Conservation (phyloP, 352 stramenopile genomes). For the Phytophthora sojae region DNA sequence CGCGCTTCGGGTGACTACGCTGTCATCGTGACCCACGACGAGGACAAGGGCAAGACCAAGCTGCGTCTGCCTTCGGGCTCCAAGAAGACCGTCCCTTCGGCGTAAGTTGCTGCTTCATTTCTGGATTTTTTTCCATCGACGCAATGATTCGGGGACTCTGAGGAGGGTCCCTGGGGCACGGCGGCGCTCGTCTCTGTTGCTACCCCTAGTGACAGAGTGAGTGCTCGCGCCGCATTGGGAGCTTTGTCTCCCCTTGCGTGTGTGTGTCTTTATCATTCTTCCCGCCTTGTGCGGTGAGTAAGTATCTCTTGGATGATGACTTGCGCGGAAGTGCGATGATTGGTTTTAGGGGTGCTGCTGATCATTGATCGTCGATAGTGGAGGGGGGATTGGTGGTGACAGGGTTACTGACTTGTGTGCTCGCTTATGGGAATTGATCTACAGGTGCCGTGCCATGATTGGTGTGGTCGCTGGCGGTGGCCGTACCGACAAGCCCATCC, state of each 20-base stretch:
- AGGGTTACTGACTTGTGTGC: slow-evolving; percentile 39
- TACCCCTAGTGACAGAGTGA: slow-evolving; percentile 16
- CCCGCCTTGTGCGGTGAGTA: slow-evolving; percentile 85
- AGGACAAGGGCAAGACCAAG: slow-evolving; percentile 98
- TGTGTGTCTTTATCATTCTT: slow-evolving; percentile 56
- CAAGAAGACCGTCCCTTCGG: slow-evolving; percentile 96
- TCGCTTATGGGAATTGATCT: slow-evolving; percentile 41
- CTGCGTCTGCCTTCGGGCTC: slow-evolving; percentile 96
- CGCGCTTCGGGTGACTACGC: slow-evolving; percentile 98
- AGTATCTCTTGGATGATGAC: slow-evolving; percentile 60
- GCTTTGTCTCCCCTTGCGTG: slow-evolving; percentile 24
- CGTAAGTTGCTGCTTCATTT: slow-evolving; percentile 77
- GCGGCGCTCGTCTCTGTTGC: slow-evolving; percentile 29
- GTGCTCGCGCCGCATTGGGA: slow-evolving; percentile 35
- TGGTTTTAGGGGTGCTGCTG: slow-evolving; percentile 12
- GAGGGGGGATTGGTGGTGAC: slow-evolving; percentile 11
- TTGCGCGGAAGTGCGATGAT: slow-evolving; percentile 9
- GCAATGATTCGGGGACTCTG: slow-evolving; percentile 37
- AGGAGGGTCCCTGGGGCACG: slow-evolving; percentile 37
- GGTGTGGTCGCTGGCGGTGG: slow-evolving; percentile 98
- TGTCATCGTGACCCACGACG: slow-evolving; percentile 98
- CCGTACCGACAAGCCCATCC: slow-evolving; percentile 98
- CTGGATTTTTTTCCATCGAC: slow-evolving; percentile 6
- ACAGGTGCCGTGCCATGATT: slow-evolving; percentile 95
- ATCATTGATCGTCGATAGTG: slow-evolving; percentile 8